phyloP scores from a whole-genome alignment of 1,139 yeast species.

The Candida tetrigidarum region DNA sequence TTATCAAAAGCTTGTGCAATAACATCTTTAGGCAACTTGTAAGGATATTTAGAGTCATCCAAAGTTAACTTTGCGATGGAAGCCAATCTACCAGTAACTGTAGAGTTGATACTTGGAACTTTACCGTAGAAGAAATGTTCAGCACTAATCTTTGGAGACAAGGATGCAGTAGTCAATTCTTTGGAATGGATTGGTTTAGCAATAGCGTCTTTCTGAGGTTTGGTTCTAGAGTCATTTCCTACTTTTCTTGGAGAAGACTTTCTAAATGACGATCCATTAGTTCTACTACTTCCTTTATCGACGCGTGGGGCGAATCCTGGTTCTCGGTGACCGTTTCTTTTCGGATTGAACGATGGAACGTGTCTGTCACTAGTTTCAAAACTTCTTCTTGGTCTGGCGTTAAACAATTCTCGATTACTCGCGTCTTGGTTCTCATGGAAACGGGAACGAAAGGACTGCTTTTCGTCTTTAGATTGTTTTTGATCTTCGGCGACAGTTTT shows the following conservation, averaged over 20 bases:
- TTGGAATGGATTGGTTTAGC: slow-evolving; percentile 18
- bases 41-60: slow-evolving; percentile 47
- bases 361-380: slow-evolving; percentile 1
- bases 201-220: slow-evolving; percentile 11
- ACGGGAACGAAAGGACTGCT: too few relatives aligned
- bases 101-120: slow-evolving; percentile 34
- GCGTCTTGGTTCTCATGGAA: too few relatives aligned
- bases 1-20: slow-evolving; percentile 29
- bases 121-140: slow-evolving; percentile 47
- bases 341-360: not conserved
- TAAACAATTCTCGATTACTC: not conserved
- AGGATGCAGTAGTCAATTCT: slow-evolving; percentile 22
- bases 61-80: slow-evolving; percentile 45
- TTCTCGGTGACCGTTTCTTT: too few relatives aligned
- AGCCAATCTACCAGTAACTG: slow-evolving; percentile 42
- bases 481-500: too few relatives aligned
- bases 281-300: too few relatives aligned
- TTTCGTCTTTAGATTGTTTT: too few relatives aligned
- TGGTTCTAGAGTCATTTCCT: slow-evolving; percentile 10
- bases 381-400: not conserved
- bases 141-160: slow-evolving; percentile 28
- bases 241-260: slow-evolving; percentile 2
- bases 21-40: slow-evolving; percentile 40
- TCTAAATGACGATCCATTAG: not conserved
- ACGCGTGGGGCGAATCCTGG: too few relatives aligned